Conservation (phyloP, 441 rosid genomes). For the Syzygium syzygioides region DNA sequence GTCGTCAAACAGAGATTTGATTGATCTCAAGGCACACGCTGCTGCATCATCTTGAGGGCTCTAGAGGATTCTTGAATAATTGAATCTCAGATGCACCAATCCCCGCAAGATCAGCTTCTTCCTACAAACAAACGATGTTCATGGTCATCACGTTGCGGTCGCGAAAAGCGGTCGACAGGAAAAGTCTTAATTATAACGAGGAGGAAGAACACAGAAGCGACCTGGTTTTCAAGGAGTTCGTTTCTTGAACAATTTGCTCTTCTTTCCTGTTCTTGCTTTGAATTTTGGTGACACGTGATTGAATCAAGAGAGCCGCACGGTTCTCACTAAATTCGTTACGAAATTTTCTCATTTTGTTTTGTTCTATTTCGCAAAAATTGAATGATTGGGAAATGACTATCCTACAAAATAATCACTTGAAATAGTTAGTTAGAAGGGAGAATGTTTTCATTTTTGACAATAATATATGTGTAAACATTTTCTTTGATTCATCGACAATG, state of each 20-base stretch:
- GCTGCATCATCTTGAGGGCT: neutral
- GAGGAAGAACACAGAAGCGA: neutral
- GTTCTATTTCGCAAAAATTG: fast-evolving
- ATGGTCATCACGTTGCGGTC: neutral
- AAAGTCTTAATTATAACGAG: neutral
- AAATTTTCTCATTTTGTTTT: fast-evolving
- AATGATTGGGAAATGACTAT: fast-evolving
- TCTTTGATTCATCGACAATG: no score
- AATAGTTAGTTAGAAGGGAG: neutral
- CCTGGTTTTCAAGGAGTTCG: neutral
- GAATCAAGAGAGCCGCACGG: neutral
- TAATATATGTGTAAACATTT: no score
- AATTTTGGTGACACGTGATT: neutral
- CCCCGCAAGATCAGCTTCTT: neutral
- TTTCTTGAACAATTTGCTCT: neutral
- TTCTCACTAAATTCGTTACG: no score
- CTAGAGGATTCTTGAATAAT: neutral
- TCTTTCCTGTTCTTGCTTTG: neutral
- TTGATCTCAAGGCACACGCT: neutral
- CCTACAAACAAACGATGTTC: neutral
- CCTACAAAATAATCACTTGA: fast-evolving
- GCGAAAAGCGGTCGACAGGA: neutral
- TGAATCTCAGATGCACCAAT: neutral
- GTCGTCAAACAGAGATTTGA: neutral
- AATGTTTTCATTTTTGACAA: no score